phyloP scores from a whole-genome alignment of 2,329 filamentous ascomycete species.

The Monilinia laxa region DNA sequence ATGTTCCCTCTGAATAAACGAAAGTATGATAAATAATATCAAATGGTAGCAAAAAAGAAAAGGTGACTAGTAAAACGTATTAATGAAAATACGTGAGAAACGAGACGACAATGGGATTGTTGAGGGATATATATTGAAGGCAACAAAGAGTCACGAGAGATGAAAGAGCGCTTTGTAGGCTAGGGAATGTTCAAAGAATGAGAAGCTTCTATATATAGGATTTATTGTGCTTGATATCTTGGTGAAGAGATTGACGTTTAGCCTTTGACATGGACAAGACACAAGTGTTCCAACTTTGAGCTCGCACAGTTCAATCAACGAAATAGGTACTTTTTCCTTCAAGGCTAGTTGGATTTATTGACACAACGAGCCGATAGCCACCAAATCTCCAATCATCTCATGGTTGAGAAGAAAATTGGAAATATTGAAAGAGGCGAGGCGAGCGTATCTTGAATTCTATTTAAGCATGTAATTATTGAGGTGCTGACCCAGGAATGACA shows the following conservation, averaged over 20 bases:
- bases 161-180: background rate
- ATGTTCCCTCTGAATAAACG: background rate
- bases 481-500: too few species aligned
- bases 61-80: background rate
- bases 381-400: background rate
- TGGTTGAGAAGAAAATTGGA: too few species aligned
- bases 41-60: background rate
- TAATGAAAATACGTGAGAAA: background rate
- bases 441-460: too few species aligned
- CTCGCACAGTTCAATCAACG: background rate
- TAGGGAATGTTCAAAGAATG: background rate
- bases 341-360: background rate
- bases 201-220: background rate
- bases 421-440: too few species aligned
- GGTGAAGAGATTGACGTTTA: background rate
- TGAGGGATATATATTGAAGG: conserved; percentile 9
- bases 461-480: too few species aligned
- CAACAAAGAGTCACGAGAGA: conserved; percentile 1
- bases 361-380: background rate
- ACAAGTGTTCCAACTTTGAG: background rate
- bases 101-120: conserved; percentile 15
- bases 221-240: background rate
- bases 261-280: background rate
- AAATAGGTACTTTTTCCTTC: background rate
- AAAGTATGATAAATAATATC: background rate